Percentiles rank a stretch among this genome's conserved stretches.
Conservation (phyloP, 2,329 filamentous ascomycete genomes). For the Neophaeococcomyces aloes region DNA sequence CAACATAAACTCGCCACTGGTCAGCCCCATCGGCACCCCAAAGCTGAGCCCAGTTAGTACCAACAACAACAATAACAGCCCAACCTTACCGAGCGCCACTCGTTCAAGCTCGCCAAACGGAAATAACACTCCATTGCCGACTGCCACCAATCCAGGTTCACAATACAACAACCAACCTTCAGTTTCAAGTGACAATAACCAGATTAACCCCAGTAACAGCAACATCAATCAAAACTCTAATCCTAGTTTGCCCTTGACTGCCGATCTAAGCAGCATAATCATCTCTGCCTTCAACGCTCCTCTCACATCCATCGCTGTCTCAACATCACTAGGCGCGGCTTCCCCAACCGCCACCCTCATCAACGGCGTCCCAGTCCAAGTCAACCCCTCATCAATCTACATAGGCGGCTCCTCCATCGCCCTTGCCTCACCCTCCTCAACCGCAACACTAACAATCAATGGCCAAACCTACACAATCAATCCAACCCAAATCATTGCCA, state of each 20-base stretch:
- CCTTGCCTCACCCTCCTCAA: conserved; percentile 11
- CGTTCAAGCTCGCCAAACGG: conserved; percentile 5
- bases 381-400: conserved; percentile 15
- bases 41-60: too few relatives aligned
- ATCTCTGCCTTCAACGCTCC: conserved; percentile 16
- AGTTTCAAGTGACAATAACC: background rate
- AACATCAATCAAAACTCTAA: conserved; percentile 5
- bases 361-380: conserved; percentile 15
- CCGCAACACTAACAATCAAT: conserved; percentile 12
- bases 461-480: conserved; percentile 16
- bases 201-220: conserved; percentile 3
- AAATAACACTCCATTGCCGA: background rate
- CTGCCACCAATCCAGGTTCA: background rate
- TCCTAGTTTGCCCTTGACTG: background rate
- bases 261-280: conserved; percentile 17
- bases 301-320: conserved; percentile 9
- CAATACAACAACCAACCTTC: background rate
- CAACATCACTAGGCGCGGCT: conserved; percentile 2
- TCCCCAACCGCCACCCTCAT: conserved; percentile 12
- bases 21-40: too few relatives aligned
- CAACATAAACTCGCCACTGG: background rate
- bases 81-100: background rate
- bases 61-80: background rate
- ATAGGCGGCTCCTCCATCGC: conserved; percentile 18
- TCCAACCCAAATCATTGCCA: conserved; percentile 15